Conservation (phyloP, 1,284 basidiomycete genomes). For the Cystobasidium slooffiae region DNA sequence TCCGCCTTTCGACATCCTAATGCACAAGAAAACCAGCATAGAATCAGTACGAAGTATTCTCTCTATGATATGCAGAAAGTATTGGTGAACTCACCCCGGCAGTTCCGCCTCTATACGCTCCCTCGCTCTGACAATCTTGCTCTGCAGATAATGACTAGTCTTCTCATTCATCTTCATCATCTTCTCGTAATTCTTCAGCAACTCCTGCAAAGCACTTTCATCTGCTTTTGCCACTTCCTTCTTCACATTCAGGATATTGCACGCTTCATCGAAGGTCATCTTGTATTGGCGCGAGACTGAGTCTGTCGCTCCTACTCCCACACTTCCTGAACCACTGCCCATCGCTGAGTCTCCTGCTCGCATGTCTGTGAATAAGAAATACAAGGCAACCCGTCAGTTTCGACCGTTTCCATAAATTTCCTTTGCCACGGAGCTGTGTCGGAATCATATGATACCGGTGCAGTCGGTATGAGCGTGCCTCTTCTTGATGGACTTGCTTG, state of each 20-base stretch:
- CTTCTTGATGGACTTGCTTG: background rate
- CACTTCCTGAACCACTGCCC: constrained; percentile 25
- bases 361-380: constrained; percentile 15
- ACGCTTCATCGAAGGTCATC: constrained; percentile 96
- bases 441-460: constrained; percentile 1
- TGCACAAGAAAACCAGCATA: background rate
- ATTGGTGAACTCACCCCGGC: constrained; percentile 19
- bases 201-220: constrained; percentile 63
- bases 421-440: background rate
- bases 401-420: constrained; percentile 5
- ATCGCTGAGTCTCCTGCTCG: constrained; percentile 34
- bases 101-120: constrained; percentile 91
- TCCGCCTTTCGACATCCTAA: constrained; percentile 5
- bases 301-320: constrained; percentile 59
- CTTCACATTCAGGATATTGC: constrained; percentile 84
- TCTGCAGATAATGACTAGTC: constrained; percentile 85
- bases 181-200: constrained; percentile 87
- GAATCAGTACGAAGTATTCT: background rate
- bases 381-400: background rate
- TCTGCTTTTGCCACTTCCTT: constrained; percentile 60
- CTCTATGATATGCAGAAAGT: background rate
- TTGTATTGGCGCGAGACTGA: constrained; percentile 77
- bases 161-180: constrained; percentile 86
- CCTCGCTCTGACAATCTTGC: constrained; percentile 90
- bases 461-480: background rate